A percentile compares a stretch with the other conserved stretches of the same genome.
Conservation (phyloP, 306 rosid species). For the Castanea mollissima region DNA sequence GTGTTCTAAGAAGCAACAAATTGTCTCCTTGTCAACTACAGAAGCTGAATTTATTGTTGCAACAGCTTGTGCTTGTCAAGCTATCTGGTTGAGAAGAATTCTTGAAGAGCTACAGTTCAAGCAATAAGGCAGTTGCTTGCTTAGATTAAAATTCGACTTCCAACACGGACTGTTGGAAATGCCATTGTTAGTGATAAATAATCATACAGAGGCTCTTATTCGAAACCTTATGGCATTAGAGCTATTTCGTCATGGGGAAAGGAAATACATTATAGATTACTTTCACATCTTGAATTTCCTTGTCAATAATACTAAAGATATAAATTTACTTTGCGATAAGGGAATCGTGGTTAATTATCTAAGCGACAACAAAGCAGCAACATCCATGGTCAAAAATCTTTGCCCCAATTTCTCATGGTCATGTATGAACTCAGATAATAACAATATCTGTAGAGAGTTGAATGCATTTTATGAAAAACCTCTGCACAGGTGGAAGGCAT, state of each 20-base stretch:
- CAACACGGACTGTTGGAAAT: slow-evolving; percentile 23
- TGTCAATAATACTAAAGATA: slow-evolving; percentile 21
- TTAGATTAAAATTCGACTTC: slow-evolving; percentile 24
- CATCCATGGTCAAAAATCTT: slow-evolving; percentile 18
- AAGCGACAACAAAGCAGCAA: slow-evolving; percentile 26
- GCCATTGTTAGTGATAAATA: slow-evolving; percentile 26
- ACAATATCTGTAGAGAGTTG: too few relatives aligned
- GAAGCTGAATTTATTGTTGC: too few relatives aligned
- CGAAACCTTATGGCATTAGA: slow-evolving; percentile 38
- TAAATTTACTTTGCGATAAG: slow-evolving; percentile 23
- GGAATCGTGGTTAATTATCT: slow-evolving; percentile 19
- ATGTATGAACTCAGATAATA: too few relatives aligned
- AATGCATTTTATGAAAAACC: too few relatives aligned
- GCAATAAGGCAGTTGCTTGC: background rate
- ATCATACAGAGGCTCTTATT: slow-evolving; percentile 23
- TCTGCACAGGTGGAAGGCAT: too few relatives aligned
- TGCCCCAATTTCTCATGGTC: too few relatives aligned
- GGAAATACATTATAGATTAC: slow-evolving; percentile 26
- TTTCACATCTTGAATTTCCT: slow-evolving; percentile 23
- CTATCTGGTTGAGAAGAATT: too few relatives aligned
- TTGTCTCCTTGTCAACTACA: too few relatives aligned
- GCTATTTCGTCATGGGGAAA: slow-evolving; percentile 22
- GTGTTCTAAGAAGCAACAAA: too few relatives aligned
- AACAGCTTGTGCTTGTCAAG: too few relatives aligned
- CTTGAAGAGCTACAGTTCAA: too few relatives aligned